Percentiles rank a stretch among this genome's conserved stretches.
phyloP scores from a whole-genome alignment of 495 filamentous ascomycete genomes.

The Trichoderma asperelloides region DNA sequence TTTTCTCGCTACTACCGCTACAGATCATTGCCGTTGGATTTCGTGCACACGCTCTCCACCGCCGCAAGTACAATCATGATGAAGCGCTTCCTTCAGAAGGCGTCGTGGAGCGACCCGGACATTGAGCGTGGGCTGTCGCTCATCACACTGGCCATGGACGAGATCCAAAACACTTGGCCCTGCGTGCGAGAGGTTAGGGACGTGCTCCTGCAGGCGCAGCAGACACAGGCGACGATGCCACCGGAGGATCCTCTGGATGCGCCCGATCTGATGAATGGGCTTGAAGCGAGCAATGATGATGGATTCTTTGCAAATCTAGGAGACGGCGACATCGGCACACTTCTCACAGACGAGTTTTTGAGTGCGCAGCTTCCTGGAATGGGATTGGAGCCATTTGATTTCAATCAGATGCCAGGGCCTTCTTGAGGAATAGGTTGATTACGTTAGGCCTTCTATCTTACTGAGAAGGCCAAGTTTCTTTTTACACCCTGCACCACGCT shows the following conservation, averaged over 20 bases:
- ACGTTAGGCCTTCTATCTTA: neutral
- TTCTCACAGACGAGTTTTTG: neutral
- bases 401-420: neutral
- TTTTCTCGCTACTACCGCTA: conserved; percentile 23
- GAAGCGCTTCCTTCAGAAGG: conserved; percentile 20
- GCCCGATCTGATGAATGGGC: neutral
- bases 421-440: neutral
- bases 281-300: neutral
- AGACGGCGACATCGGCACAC: neutral
- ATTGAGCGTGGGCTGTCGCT: conserved; percentile 18
- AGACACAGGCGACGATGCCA: neutral
- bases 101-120: conserved; percentile 17
- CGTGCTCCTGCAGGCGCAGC: neutral
- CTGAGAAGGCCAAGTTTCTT: too few species aligned
- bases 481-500: too few species aligned
- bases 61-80: conserved; percentile 25
- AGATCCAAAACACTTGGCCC: conserved; percentile 21
- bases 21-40: conserved; percentile 22
- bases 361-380: neutral
- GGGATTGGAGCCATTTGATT: neutral
- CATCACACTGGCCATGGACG: conserved; percentile 22
- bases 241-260: conserved; percentile 1
- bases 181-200: conserved; percentile 16
- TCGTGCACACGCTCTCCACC: conserved; percentile 25
- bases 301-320: neutral